Evolutionary conservation across 768 basidiomycete species (phyloP).

Genomic region (Pluteus cervinus): DNA sequence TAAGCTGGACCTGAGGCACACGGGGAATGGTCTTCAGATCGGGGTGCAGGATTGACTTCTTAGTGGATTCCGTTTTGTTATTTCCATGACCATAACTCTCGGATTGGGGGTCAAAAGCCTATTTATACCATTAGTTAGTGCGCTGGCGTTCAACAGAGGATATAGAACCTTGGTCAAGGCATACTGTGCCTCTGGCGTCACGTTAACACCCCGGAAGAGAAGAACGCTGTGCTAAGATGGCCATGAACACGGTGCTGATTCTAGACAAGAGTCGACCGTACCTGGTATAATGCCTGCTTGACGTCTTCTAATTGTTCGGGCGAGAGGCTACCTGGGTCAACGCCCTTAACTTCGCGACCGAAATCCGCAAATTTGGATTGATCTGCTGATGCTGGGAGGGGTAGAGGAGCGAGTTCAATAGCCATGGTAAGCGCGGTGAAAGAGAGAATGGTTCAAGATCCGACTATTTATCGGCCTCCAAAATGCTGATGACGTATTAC

Average conservation of each 20-base stretch:
- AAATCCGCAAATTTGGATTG: slow-evolving; percentile 61
- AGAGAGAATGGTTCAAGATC: no score
- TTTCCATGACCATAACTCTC: slow-evolving; percentile 82
- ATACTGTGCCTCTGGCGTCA: slow-evolving; percentile 82
- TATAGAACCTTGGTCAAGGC: slow-evolving; percentile 66
- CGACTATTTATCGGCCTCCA: no score
- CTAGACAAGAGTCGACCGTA: slow-evolving; percentile 19
- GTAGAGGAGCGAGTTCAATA: slow-evolving; percentile 59
- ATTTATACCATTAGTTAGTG: slow-evolving; percentile 3
- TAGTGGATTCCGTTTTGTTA: slow-evolving; percentile 71
- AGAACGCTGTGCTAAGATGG: slow-evolving; percentile 56
- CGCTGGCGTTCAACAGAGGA: background rate
- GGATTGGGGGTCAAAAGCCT: slow-evolving; percentile 70
- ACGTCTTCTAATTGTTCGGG: slow-evolving; percentile 63
- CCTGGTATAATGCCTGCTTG: slow-evolving; percentile 71
- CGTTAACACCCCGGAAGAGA: slow-evolving; percentile 62
- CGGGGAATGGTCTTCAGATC: slow-evolving; percentile 89
- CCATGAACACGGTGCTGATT: background rate
- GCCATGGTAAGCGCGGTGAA: no score
- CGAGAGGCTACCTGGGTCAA: slow-evolving; percentile 58
- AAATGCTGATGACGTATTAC: no score
- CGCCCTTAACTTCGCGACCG: slow-evolving; percentile 71
- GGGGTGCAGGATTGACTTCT: slow-evolving; percentile 80
- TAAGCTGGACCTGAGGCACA: slow-evolving; percentile 86
- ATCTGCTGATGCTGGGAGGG: slow-evolving; percentile 70